Evolutionary conservation across 495 filamentous ascomycete species (phyloP), one percentile per base, ranked within the genome.

Genomic region (Cercophora sp.): DNA sequence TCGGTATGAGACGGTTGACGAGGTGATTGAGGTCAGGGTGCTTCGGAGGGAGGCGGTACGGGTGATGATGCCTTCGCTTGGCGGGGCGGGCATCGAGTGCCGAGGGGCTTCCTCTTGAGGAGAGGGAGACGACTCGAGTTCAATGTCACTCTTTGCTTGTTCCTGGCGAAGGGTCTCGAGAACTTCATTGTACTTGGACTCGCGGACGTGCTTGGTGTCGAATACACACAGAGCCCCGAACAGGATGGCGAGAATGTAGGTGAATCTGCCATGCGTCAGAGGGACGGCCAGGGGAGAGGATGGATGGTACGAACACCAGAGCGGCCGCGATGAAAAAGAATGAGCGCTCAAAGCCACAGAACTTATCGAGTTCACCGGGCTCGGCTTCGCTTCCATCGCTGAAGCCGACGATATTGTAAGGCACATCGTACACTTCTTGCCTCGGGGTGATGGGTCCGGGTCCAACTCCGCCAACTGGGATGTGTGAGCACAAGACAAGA

Each of bases 201-300:
- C 56, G 9, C 47, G 58, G 36, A 51, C 58, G 48, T 66, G 65
- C 23, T 53, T 56, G n/a, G 45, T 58, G 41, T 72, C 62, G 34
- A 53, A 60, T 22, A 72, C 57, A 11, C 64, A 60, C 6, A 74
- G 41, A 8, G 59, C 42, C 25, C 61, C 60, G 5, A 69, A 50
- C 6, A 59, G 51, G 25, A 64, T 57, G 51, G 67, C 70, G 39
- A 63, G 27, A 29, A 70, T 65, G 56, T 69, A 74, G 15, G 67
- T 67, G 44, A 73, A 68, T 15, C 69, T 71, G 31, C 0, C 31
- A 8, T 15, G 13, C 27, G 51, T 51, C 9, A 52, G 50, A 57
- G 31, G 49, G 52, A 26, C 4, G 13, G 15, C 8, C 22, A 22
- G 13, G 27, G 15, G 25, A 8, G 16, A 10, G 11, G 34, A 26